Evolutionary conservation across 106 monocot species (phyloP).

Genomic region (Vanilla planifolia): DNA sequence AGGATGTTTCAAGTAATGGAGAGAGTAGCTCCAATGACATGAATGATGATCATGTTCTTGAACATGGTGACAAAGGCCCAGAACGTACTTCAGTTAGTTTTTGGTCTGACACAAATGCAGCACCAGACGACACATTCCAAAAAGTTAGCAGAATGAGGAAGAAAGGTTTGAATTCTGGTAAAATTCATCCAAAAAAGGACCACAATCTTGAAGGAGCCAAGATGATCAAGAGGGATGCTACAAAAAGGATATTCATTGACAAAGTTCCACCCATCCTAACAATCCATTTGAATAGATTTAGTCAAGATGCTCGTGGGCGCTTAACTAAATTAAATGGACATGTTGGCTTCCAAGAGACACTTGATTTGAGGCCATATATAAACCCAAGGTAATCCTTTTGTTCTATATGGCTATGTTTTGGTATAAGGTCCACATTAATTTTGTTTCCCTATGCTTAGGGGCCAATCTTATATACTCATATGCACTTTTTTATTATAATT

Average conservation of each 20-base stretch:
- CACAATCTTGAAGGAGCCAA: slow-evolving; percentile 14
- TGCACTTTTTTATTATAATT: no score
- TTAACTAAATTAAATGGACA: slow-evolving; percentile 75
- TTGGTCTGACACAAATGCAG: slow-evolving; percentile 10
- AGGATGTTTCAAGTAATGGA: slow-evolving; percentile 10
- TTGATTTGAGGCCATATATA: slow-evolving; percentile 71
- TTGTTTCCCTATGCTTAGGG: neutral
- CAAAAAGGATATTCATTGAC: slow-evolving; percentile 58
- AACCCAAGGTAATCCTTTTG: slow-evolving; percentile 50
- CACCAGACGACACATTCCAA: slow-evolving; percentile 7
- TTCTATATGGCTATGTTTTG: no score
- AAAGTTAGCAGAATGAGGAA: slow-evolving; percentile 5
- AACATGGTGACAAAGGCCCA: slow-evolving; percentile 12
- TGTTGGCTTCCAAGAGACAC: slow-evolving; percentile 62
- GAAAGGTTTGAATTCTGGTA: slow-evolving; percentile 7
- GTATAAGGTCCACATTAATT: neutral
- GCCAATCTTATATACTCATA: no score
- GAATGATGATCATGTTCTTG: slow-evolving; percentile 10
- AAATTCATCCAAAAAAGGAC: slow-evolving; percentile 13
- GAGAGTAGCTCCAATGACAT: slow-evolving; percentile 25
- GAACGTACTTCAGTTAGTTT: slow-evolving; percentile 9
- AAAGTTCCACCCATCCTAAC: slow-evolving; percentile 58
- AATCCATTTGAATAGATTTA: slow-evolving; percentile 83
- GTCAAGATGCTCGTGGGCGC: slow-evolving; percentile 78
- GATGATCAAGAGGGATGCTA: slow-evolving; percentile 73